Evolutionary conservation across 495 filamentous ascomycete species (phyloP).

Genomic region (Annulohypoxylon maeteangense): DNA sequence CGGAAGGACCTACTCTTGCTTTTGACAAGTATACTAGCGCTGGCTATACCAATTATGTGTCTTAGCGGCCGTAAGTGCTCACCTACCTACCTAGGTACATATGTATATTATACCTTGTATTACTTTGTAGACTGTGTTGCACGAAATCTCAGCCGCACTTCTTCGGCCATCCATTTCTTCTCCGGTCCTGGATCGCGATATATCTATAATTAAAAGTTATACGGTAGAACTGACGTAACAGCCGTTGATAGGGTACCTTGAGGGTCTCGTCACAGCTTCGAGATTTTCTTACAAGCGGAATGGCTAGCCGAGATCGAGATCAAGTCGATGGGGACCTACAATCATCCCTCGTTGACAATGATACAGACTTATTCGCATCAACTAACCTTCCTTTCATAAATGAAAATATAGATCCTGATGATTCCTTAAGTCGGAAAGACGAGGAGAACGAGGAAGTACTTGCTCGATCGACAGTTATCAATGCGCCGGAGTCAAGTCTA

Average conservation of each 20-base stretch:
- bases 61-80: neutral
- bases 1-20: neutral
- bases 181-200: neutral
- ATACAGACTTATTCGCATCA: neutral
- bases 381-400: neutral
- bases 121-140: slow-evolving; percentile 12
- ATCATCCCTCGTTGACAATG: slow-evolving; percentile 1
- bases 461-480: neutral
- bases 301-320: slow-evolving; percentile 27
- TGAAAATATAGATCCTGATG: neutral
- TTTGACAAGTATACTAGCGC: neutral
- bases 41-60: no score
- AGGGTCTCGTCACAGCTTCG: neutral
- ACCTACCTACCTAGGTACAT: neutral
- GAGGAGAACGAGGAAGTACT: neutral
- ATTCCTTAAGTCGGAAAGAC: neutral
- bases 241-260: slow-evolving; percentile 17
- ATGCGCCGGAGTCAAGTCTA: neutral
- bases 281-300: slow-evolving; percentile 9
- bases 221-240: slow-evolving; percentile 29
- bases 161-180: slow-evolving; percentile 17
- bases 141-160: slow-evolving; percentile 30
- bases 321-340: slow-evolving; percentile 5
- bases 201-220: slow-evolving; percentile 26
- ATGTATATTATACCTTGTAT: neutral